These are phyloP conservation scores for Clathrus columnatus DNA, from an alignment of 768 basidiomycete genomes.

Conservation along the genomic window DNA sequence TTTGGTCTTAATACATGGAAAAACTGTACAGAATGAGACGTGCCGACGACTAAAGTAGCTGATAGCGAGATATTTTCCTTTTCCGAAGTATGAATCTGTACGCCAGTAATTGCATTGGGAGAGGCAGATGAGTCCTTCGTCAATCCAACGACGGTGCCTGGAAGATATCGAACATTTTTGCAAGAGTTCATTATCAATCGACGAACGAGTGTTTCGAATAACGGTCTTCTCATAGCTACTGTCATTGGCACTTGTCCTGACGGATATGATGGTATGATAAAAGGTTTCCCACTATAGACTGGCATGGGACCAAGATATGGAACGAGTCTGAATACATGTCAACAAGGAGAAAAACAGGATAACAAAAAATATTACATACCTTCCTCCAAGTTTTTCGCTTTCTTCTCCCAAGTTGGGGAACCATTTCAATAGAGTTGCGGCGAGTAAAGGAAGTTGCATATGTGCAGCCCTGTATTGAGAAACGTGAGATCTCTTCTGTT, in stretches of 20 bases:
- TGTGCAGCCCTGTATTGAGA: constrained; percentile 12
- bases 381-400: not conserved
- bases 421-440: constrained; percentile 10
- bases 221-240: constrained; percentile 16
- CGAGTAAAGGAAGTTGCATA: constrained; percentile 4
- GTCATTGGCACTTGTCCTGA: not conserved
- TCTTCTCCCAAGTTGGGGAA: constrained; percentile 11
- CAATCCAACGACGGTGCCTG: constrained; percentile 24
- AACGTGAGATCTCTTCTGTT: constrained; percentile 12
- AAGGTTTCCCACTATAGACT: not conserved
- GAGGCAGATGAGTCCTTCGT: constrained; percentile 15
- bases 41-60: constrained; percentile 19
- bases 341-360: not conserved
- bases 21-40: not conserved
- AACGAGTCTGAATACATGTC: not conserved
- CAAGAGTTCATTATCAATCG: constrained; percentile 20
- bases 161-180: constrained; percentile 18
- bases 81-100: not conserved
- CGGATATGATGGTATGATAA: too few relatives aligned
- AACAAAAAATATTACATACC: not conserved
- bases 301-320: not conserved
- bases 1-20: not conserved
- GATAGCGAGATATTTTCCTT: constrained; percentile 7
- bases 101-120: not conserved
- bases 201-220: constrained; percentile 25